These are phyloP conservation scores for Colletotrichum chlorophyti DNA, from an alignment of 2,329 filamentous ascomycete species.

Conservation along the genomic window DNA sequence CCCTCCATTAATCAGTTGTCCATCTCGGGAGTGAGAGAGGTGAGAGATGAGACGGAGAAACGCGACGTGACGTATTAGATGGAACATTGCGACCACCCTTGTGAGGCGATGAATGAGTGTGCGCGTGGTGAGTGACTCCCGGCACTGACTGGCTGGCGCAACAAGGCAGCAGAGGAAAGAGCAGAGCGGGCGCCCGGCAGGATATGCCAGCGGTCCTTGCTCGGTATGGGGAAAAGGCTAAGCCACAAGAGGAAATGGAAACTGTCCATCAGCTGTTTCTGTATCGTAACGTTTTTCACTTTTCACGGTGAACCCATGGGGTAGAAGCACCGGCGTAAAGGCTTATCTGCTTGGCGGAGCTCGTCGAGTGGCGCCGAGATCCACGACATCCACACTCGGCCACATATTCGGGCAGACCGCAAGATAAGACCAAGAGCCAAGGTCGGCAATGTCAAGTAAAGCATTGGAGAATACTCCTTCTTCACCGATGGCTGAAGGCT, in stretches of 20 bases:
- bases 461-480: too few species aligned
- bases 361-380: constrained; percentile 8
- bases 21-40: not conserved
- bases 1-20: not conserved
- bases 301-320: constrained; percentile 27
- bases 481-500: too few species aligned
- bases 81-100: not conserved
- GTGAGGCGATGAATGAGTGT: not conserved
- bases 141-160: constrained; percentile 11
- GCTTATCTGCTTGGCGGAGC: constrained; percentile 27
- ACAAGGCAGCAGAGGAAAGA: not conserved
- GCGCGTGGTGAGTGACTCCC: not conserved
- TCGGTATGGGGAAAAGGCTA: constrained; percentile 9
- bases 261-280: constrained; percentile 25
- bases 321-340: constrained; percentile 15
- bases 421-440: too few species aligned
- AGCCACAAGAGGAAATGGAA: not conserved
- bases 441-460: too few species aligned
- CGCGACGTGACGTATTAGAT: constrained; percentile 15
- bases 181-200: too few species aligned
- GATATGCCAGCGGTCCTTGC: too few species aligned
- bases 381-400: constrained; percentile 21
- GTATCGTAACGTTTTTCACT: constrained; percentile 28
- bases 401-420: constrained; percentile 15
- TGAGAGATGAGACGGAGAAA: not conserved